A percentile compares a stretch with the other conserved stretches of the same genome.
phyloP scores from a whole-genome alignment of 208 protist genomes.

The Crithidia acanthocephali region DNA sequence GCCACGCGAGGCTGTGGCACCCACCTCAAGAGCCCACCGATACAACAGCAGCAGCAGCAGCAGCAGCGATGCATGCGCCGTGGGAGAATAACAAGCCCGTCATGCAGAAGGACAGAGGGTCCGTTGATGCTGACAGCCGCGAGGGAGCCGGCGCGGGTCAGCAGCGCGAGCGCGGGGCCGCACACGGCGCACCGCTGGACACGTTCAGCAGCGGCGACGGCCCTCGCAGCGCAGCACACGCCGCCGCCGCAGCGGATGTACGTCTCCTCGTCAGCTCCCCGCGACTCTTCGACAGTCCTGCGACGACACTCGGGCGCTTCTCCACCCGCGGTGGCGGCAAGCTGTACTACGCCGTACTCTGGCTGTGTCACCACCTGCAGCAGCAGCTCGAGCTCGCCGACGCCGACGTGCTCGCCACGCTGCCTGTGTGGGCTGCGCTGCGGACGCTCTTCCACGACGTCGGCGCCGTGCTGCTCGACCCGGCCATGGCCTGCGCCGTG shows the following conservation, averaged over 20 bases:
- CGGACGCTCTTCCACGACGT: conserved; percentile 47
- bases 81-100: background rate
- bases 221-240: background rate
- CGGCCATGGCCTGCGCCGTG: conserved; percentile 37
- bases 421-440: conserved; percentile 39
- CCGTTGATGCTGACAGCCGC: too few relatives aligned
- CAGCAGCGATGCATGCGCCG: background rate
- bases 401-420: conserved; percentile 13
- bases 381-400: conserved; percentile 4
- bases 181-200: too few relatives aligned
- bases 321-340: conserved; percentile 33
- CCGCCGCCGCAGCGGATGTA: conserved; percentile 25
- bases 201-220: background rate
- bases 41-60: background rate
- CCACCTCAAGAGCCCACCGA: conserved; percentile 33
- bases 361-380: conserved; percentile 25
- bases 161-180: too few relatives aligned
- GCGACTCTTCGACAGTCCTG: conserved; percentile 20
- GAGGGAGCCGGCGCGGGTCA: too few relatives aligned
- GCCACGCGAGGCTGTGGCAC: conserved; percentile 55
- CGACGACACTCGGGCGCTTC: conserved; percentile 28
- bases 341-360: conserved; percentile 56
- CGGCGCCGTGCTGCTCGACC: conserved; percentile 48
- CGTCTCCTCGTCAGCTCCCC: conserved; percentile 37
- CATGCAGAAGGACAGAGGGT: background rate